Evolutionary conservation across 2,329 filamentous ascomycete species (phyloP).

Genomic region (Fusarium tanahbumbuense): DNA sequence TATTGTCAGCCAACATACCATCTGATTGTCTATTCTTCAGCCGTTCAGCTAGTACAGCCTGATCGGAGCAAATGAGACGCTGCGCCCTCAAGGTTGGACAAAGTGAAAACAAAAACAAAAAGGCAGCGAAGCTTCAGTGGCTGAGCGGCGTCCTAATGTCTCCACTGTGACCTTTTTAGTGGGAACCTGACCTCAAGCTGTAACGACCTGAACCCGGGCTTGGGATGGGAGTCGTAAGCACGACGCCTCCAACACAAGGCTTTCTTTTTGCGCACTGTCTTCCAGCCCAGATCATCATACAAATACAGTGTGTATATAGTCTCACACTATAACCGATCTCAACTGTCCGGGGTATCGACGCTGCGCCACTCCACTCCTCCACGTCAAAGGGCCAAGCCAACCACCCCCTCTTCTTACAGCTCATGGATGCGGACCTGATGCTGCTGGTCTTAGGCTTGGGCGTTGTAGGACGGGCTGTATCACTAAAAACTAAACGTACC

Average conservation of each 20-base stretch:
- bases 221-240: constrained; percentile 36
- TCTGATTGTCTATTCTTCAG: constrained; percentile 16
- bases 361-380: constrained; percentile 38
- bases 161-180: constrained; percentile 30
- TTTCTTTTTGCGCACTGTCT: constrained; percentile 19
- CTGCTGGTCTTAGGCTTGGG: neutral
- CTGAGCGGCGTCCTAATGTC: constrained; percentile 17
- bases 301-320: neutral
- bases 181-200: constrained; percentile 37
- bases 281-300: fast-evolving
- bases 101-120: constrained; percentile 13
- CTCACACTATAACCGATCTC: neutral
- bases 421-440: neutral
- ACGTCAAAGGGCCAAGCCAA: constrained; percentile 31
- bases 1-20: neutral
- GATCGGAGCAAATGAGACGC: constrained; percentile 21
- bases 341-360: constrained; percentile 18
- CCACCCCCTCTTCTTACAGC: constrained; percentile 10
- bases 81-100: constrained; percentile 37
- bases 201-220: constrained; percentile 29
- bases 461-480: constrained; percentile 3
- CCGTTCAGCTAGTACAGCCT: constrained; percentile 24
- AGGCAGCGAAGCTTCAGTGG: constrained; percentile 22
- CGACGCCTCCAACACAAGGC: constrained; percentile 38
- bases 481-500: constrained; percentile 5